Evolutionary conservation across 331 rosid species (phyloP), one percentile per base, ranked within the genome.

Genomic region (Dryas integrifolia): DNA sequence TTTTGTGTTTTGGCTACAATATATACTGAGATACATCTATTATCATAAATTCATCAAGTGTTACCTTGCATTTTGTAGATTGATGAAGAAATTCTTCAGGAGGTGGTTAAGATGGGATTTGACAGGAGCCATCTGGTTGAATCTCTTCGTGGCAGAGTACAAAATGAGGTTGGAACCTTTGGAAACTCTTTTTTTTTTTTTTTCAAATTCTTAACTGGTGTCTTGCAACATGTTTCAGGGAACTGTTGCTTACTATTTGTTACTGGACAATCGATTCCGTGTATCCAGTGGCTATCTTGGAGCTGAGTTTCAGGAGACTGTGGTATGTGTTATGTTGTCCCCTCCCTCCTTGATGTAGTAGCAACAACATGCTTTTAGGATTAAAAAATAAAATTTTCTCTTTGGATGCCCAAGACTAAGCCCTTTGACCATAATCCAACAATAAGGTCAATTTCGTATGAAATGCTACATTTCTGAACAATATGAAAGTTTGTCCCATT

Each of bases 251-350:
- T 94, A 94, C 79, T 89, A 91, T 80, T 83, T 91, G 86, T 67
- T 91, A 72, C 49, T 91, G 90, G 98, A 92, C 81, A 86, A 85
- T 30, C 87, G 89, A 24, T 94, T 86, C 72, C 90, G 92, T 67
- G 89, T 87, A 76, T 86, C 92, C 14, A 91, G 85, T 56, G 96
- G 98, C 80, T 91, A 91, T 84, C 98, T 91, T 74, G 95, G 96
- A 44, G 97, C 95, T 56, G 97, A 89, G 79, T 87, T 91, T 80
- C 96, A 89, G 81, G 98, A 94, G 85, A 85, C 87, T 15, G 69
- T 84, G 89, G 98, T 91, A 73, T n/a, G 86, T 59, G 11, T 53
- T 24, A 5, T 43, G 26, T 14, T n/a, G 6, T 30, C 5, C 1
- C 3, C 9, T 40, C 46, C 6, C 3, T 12, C 56, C 35, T 70